phyloP scores from a whole-genome alignment of 768 basidiomycete genomes.

The Favolaschia claudopus region DNA sequence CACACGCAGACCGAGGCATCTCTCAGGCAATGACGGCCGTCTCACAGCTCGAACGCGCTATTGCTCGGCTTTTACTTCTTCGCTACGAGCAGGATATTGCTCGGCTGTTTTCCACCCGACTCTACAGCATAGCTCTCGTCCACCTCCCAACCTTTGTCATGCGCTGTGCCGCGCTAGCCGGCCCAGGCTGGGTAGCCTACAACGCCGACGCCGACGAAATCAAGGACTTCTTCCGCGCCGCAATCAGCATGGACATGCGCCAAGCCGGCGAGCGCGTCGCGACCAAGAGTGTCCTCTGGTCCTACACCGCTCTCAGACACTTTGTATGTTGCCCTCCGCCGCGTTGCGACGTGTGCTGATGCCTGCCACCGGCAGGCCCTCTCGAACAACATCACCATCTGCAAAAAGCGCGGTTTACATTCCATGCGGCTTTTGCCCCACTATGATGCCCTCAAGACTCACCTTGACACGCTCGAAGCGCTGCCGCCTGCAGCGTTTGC shows the following conservation, averaged over 20 bases:
- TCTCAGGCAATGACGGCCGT: slow-evolving; percentile 67
- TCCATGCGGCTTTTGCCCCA: slow-evolving; percentile 70
- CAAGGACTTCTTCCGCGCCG: slow-evolving; percentile 76
- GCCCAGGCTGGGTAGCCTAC: slow-evolving; percentile 73
- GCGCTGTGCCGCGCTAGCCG: slow-evolving; percentile 66
- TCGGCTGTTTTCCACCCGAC: slow-evolving; percentile 73
- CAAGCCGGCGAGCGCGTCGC: slow-evolving; percentile 82
- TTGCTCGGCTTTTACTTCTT: slow-evolving; percentile 70
- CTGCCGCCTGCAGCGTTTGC: slow-evolving; percentile 63
- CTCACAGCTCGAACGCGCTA: slow-evolving; percentile 71
- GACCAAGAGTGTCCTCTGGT: slow-evolving; percentile 82
- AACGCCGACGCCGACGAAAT: slow-evolving; percentile 75
- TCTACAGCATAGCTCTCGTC: slow-evolving; percentile 69
- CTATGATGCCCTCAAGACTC: slow-evolving; percentile 63
- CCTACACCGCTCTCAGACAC: slow-evolving; percentile 77
- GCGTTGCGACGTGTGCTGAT: slow-evolving; percentile 17
- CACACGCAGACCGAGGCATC: slow-evolving; percentile 62
- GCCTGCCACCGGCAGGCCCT: slow-evolving; percentile 57
- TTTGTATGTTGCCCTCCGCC: slow-evolving; percentile 58
- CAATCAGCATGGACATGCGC: slow-evolving; percentile 78
- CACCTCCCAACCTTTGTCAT: slow-evolving; percentile 74
- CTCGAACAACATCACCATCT: slow-evolving; percentile 74
- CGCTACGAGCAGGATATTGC: slow-evolving; percentile 81
- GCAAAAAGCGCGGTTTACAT: slow-evolving; percentile 69
- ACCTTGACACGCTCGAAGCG: slow-evolving; percentile 68